Evolutionary conservation across 805 yeast genomes (phyloP).

Genomic region (Ogataea trehalophila): DNA sequence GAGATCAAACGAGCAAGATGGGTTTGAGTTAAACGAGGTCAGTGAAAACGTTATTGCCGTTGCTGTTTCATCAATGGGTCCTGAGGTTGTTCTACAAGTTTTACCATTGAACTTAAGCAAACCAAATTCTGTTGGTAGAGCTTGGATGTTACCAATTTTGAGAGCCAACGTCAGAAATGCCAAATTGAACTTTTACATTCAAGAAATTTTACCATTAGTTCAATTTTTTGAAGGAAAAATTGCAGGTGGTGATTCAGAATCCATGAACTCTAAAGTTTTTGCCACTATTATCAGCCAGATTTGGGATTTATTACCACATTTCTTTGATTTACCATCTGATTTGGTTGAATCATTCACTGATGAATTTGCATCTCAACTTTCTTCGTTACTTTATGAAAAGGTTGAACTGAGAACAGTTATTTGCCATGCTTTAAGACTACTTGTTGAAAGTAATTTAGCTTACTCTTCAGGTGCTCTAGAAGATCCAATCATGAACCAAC

Average conservation of each 20-base stretch:
- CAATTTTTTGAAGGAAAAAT: slow-evolving; percentile 49
- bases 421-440: slow-evolving; percentile 71
- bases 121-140: slow-evolving; percentile 72
- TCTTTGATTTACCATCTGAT: slow-evolving; percentile 83
- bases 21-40: slow-evolving; percentile 63
- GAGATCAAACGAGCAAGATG: slow-evolving; percentile 72
- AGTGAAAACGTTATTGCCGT: slow-evolving; percentile 78
- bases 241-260: slow-evolving; percentile 40
- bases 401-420: slow-evolving; percentile 75
- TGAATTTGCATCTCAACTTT: slow-evolving; percentile 69
- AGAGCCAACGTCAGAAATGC: slow-evolving; percentile 82
- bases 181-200: slow-evolving; percentile 55
- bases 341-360: slow-evolving; percentile 59
- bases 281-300: slow-evolving; percentile 85
- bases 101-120: slow-evolving; percentile 76
- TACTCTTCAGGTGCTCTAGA: slow-evolving; percentile 58
- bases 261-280: slow-evolving; percentile 72
- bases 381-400: slow-evolving; percentile 69
- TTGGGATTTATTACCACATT: slow-evolving; percentile 87
- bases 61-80: slow-evolving; percentile 79
- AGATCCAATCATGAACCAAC: slow-evolving; percentile 53
- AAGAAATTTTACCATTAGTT: slow-evolving; percentile 61
- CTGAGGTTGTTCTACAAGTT: slow-evolving; percentile 67
- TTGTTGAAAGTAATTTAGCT: slow-evolving; percentile 71
- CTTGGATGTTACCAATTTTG: slow-evolving; percentile 89